Evolutionary conservation across 805 yeast genomes (phyloP), one percentile per base, ranked within the genome.

Genomic region (Yamadazyma sp.): DNA sequence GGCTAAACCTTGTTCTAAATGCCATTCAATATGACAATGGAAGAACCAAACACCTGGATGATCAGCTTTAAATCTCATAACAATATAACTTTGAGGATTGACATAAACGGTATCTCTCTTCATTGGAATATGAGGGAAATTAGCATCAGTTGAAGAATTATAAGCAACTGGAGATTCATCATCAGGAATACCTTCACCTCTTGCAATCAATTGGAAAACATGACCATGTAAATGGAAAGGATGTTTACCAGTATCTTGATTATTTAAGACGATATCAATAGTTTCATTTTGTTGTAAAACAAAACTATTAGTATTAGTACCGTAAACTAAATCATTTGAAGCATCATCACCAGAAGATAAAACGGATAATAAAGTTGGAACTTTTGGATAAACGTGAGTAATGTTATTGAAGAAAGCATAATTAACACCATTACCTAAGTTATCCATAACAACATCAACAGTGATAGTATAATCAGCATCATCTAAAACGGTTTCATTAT

Each of bases 11-110:
- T 84, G 93, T 47, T 78, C 82, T 56, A 84, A 73, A 60, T 84
- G 94, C 82, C 88, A 84, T 51, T 84, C 91, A 36, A 84, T 76
- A 53, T 86, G 95, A 60, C 97, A 88, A 56, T 88, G 97, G 79
- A 88, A 84, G 42, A 83, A 76, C 96, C 96, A 89, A 17, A 87
- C 80, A 38, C 97, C 97, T 3, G 96, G 96, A 51, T 89, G 88
- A 50, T 83, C 78, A 9, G 96, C 87, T 48, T 65, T 73, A 58
- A 86, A 86, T 46, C 96, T 68, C 21, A 79, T 52, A 12, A 81
- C 88, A 33, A 80, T 57, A 55, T 78, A 75, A 2, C 89, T 86
- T 48, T 80, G 78, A 22, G 82, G 76, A 33, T 78, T 75, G 12
- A 86, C 77, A 45, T 73, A 65, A 14, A 78, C 78, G 0, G 91